These are phyloP conservation scores for Pseudozyma pruni DNA, from an alignment of 1,284 basidiomycete species.

Conservation along the genomic window DNA sequence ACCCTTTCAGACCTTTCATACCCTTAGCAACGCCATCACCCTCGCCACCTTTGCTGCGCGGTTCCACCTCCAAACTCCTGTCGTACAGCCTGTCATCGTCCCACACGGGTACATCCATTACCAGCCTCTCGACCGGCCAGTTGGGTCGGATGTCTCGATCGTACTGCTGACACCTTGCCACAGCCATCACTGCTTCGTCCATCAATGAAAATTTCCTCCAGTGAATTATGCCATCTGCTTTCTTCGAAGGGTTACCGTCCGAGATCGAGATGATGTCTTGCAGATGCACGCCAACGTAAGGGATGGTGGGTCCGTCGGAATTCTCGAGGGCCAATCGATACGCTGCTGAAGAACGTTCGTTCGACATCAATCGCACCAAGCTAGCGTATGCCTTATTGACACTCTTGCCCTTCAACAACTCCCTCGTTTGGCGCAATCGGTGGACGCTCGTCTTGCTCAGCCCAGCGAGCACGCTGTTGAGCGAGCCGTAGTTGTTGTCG, in stretches of 20 bases:
- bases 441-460: constrained; percentile 58
- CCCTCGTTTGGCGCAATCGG: constrained; percentile 55
- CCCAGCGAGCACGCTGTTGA: constrained; percentile 59
- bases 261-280: constrained; percentile 62
- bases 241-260: constrained; percentile 58
- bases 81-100: constrained; percentile 61
- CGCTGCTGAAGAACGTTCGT: constrained; percentile 54
- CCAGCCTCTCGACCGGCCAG: constrained; percentile 38
- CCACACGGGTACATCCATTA: constrained; percentile 53
- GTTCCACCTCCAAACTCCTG: constrained; percentile 50
- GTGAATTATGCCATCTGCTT: constrained; percentile 56
- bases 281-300: constrained; percentile 61
- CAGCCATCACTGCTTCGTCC: constrained; percentile 62
- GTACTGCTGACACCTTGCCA: constrained; percentile 56
- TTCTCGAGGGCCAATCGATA: constrained; percentile 62
- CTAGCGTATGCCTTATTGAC: constrained; percentile 58
- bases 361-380: constrained; percentile 55
- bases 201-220: constrained; percentile 63
- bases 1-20: constrained; percentile 48
- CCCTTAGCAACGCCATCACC: constrained; percentile 24
- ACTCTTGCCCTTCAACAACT: constrained; percentile 53
- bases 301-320: constrained; percentile 56
- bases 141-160: constrained; percentile 32
- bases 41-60: constrained; percentile 10
- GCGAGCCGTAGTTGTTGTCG: constrained; percentile 62